Base-by-base conservation (phyloP, 768 basidiomycete genomes). In the Rhodotorula babjevae region DNA sequence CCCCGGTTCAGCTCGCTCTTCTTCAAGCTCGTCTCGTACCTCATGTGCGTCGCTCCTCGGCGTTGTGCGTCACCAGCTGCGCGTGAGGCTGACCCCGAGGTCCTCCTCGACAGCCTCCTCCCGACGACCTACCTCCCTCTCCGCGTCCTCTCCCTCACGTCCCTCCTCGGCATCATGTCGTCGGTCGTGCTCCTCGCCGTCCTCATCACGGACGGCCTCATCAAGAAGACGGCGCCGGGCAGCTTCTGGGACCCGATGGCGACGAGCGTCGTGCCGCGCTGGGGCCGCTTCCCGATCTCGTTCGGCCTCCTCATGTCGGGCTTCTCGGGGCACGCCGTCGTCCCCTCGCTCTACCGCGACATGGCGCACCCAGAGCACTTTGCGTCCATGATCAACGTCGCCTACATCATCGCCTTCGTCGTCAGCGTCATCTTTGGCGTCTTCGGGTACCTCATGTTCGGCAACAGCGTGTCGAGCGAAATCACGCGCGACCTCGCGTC, bases 301-400 rank as follows among this genome's bases (percentile, higher is more conserved):
- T 89, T 93, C 76, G 94, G 94, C 3, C 83, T 98, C 72, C 87
- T 97, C 78, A 92, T 98, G 88, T 90, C 91, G 15, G 92, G 93
- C 25, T 94, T 95, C 77, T 87, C 92, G 6, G 93, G 93, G 3
- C 95, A 98, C 79, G 89, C 92, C 23, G 89, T 94, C 42, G 89
- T 98, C 61, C 94, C 94, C 29, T 91, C 90, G 31, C 81, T 98
- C 25, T 92, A 90, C 9, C 85, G 88, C 77, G 94, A 98, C 81
- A 96, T 97, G 94, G 50, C 64, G 31, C 87, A 93, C 75, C 93
- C 93, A 14, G 83, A 84, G 40, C 84, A 88, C 74, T 97, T 94
- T 80, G 86, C 90, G 80, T 81, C 80, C 64, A 92, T 93, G 87
- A 89, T 91, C 72, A 88, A 93, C 79, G 86, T 87, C 80, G 91